phyloP scores from a whole-genome alignment of 2,329 filamentous ascomycete genomes.

The Penicillium oxalicum region DNA sequence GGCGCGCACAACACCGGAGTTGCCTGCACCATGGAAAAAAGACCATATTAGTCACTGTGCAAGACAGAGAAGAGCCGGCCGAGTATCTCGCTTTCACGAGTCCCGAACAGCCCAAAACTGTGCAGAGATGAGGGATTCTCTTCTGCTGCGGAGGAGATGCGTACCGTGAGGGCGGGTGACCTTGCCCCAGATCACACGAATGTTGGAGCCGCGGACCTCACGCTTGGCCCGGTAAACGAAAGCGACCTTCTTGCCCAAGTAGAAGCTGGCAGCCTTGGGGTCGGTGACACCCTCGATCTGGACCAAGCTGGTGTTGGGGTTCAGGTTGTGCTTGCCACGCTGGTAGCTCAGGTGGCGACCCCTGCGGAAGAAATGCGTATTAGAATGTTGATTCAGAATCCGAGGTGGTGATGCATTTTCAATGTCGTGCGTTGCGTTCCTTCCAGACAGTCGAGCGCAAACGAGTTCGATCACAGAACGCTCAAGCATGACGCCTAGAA shows the following conservation, averaged over 20 bases:
- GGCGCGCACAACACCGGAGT: slow-evolving; percentile 95
- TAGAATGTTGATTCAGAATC: slow-evolving; percentile 25
- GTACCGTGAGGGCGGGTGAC: slow-evolving; percentile 91
- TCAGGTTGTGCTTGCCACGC: slow-evolving; percentile 86
- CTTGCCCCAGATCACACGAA: slow-evolving; percentile 99
- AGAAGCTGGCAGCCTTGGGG: slow-evolving; percentile 89
- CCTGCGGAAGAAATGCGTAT: slow-evolving; percentile 50
- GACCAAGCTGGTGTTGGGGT: slow-evolving; percentile 86
- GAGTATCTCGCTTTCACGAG: not conserved
- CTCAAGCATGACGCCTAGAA: not conserved
- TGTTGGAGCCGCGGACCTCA: slow-evolving; percentile 96
- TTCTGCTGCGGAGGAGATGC: slow-evolving; percentile 21
- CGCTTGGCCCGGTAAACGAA: slow-evolving; percentile 96
- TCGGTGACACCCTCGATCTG: slow-evolving; percentile 98
- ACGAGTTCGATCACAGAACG: too few species aligned
- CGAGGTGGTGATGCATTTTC: not conserved
- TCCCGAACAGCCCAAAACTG: not conserved
- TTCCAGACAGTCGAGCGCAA: too few species aligned
- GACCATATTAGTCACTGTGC: slow-evolving; percentile 1
- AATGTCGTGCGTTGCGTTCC: too few species aligned
- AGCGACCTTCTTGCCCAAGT: slow-evolving; percentile 97
- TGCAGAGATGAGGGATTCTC: not conserved
- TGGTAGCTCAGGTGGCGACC: slow-evolving; percentile 98
- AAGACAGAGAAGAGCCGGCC: not conserved
- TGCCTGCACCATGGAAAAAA: slow-evolving; percentile 53